Percentiles rank a stretch among this genome's conserved stretches.
Evolutionary conservation across 257 asterid genomes (phyloP).

Genomic region (Lycium ferocissimum): DNA sequence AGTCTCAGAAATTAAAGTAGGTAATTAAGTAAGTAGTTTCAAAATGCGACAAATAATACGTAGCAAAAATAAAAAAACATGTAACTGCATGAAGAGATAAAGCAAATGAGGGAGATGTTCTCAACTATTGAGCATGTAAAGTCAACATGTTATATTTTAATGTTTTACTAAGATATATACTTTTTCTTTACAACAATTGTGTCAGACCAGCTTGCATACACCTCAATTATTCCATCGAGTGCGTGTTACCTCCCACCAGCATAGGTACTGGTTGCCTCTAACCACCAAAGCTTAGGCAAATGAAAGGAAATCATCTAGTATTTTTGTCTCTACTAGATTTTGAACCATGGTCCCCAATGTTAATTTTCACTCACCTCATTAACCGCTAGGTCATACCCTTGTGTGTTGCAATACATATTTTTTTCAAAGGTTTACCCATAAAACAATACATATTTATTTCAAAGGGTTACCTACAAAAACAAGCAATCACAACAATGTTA

Average conservation of each 20-base stretch:
- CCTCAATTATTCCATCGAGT: background rate
- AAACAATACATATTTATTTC: slow-evolving; percentile 5
- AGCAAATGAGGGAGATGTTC: background rate
- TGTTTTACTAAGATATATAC: background rate
- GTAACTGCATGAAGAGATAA: background rate
- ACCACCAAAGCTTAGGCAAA: background rate
- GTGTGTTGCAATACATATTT: background rate
- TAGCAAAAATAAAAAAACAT: background rate
- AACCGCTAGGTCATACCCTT: background rate
- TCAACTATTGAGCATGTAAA: background rate
- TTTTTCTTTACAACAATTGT: background rate
- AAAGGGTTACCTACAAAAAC: background rate
- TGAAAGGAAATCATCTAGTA: background rate
- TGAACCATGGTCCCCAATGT: background rate
- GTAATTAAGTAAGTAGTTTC: background rate
- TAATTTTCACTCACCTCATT: background rate
- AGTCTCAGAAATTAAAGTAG: slow-evolving; percentile 6
- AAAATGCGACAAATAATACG: background rate
- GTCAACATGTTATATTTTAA: background rate
- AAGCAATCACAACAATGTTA: background rate
- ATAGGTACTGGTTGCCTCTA: background rate
- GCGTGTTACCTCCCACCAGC: background rate
- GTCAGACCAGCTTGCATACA: background rate
- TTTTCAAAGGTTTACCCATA: background rate
- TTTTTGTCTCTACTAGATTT: background rate